Evolutionary conservation across 192 early-diverging fungal genomes (phyloP).

Genomic region (Gamsiella multidivaricata): DNA sequence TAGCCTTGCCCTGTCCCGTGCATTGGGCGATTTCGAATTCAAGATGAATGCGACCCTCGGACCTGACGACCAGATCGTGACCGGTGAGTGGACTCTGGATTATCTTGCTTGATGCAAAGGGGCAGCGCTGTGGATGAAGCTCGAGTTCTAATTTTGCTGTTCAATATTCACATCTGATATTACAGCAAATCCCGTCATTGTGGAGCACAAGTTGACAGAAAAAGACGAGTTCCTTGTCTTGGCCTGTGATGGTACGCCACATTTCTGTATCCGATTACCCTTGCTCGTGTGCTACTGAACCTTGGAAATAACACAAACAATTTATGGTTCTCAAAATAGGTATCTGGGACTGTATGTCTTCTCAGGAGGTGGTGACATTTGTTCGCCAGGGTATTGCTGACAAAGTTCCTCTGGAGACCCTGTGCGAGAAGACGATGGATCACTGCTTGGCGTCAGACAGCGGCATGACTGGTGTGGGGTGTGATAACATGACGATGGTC

Average conservation of each 20-base stretch:
- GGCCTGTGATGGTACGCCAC: slow-evolving; percentile 93
- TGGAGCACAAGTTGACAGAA: slow-evolving; percentile 65
- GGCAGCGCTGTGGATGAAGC: background rate
- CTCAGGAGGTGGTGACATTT: slow-evolving; percentile 89
- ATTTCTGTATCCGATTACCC: too few relatives aligned
- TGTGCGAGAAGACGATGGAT: slow-evolving; percentile 93
- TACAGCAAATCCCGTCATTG: slow-evolving; percentile 86
- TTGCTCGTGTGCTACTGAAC: too few relatives aligned
- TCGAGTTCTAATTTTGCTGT: background rate
- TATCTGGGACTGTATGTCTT: slow-evolving; percentile 97
- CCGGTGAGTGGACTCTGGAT: slow-evolving; percentile 53
- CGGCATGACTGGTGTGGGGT: slow-evolving; percentile 92
- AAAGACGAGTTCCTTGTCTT: slow-evolving; percentile 94
- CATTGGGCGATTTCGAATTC: slow-evolving; percentile 98
- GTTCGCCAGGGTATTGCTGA: slow-evolving; percentile 66
- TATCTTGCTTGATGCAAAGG: too few relatives aligned
- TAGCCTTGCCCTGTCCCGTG: slow-evolving; percentile 94
- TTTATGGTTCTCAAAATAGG: slow-evolving; percentile 71
- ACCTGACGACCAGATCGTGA: slow-evolving; percentile 94
- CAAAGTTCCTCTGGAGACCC: slow-evolving; percentile 50
- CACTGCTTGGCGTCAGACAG: slow-evolving; percentile 88
- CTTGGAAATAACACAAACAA: too few relatives aligned
- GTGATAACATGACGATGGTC: slow-evolving; percentile 99
- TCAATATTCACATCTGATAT: background rate
- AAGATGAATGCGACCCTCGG: slow-evolving; percentile 85